These are phyloP conservation scores for Brassica balearica DNA, from an alignment of 441 rosid species.

Conservation along the genomic window DNA sequence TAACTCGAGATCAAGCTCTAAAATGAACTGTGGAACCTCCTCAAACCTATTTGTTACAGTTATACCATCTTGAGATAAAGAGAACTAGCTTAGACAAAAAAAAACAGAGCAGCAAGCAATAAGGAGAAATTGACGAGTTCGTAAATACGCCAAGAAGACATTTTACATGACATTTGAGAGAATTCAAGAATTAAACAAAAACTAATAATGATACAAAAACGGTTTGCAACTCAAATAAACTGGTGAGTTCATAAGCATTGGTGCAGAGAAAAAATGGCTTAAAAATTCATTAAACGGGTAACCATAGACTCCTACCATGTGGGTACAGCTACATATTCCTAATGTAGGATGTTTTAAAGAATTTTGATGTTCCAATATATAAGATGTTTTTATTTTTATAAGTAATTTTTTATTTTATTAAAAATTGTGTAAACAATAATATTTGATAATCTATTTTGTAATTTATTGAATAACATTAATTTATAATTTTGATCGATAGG, in stretches of 20 bases:
- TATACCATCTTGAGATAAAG: background rate
- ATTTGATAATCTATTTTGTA: too few relatives aligned
- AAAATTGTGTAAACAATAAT: too few relatives aligned
- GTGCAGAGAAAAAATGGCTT: background rate
- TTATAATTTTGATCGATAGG: conserved; percentile 50
- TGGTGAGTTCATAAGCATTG: background rate
- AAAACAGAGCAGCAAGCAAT: background rate
- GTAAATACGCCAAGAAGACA: background rate
- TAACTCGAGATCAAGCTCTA: too few relatives aligned
- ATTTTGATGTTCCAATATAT: too few relatives aligned
- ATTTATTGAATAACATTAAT: too few relatives aligned
- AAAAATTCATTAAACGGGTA: background rate
- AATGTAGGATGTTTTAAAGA: too few relatives aligned
- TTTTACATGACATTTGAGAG: background rate
- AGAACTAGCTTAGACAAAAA: background rate
- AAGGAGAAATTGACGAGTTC: too few relatives aligned
- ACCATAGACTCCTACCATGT: conserved; percentile 8
- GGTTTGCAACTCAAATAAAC: background rate
- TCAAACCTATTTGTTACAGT: background rate
- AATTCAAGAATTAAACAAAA: background rate
- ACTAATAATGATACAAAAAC: background rate
- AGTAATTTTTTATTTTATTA: too few relatives aligned
- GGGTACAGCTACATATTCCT: conserved; percentile 13
- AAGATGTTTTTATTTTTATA: too few relatives aligned
- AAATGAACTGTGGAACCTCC: conserved; percentile 5